A percentile compares a stretch with the other conserved stretches of the same genome.
Evolutionary conservation across 1,284 basidiomycete species (phyloP).

Genomic region (Ustilago vetiveriae): DNA sequence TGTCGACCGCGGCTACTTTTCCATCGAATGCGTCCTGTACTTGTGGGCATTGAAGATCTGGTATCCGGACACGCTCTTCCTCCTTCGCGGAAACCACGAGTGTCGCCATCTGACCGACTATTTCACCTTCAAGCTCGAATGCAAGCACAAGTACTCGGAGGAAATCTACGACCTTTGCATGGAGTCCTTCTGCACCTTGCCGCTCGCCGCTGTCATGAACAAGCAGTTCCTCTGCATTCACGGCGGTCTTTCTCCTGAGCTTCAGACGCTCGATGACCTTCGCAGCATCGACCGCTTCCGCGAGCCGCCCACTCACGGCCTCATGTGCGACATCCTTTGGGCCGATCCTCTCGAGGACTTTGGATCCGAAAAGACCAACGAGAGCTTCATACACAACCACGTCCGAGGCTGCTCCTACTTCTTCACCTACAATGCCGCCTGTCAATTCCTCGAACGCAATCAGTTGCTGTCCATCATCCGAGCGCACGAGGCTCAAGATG

Average conservation of each 20-base stretch:
- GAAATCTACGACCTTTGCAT: slow-evolving; percentile 67
- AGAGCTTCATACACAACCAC: slow-evolving; percentile 89
- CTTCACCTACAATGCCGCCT: slow-evolving; percentile 91
- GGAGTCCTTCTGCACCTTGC: slow-evolving; percentile 89
- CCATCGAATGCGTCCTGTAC: slow-evolving; percentile 67
- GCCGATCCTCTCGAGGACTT: slow-evolving; percentile 94
- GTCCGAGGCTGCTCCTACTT: slow-evolving; percentile 95
- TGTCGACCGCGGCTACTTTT: slow-evolving; percentile 66
- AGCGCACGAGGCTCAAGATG: slow-evolving; percentile 94
- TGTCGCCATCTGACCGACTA: slow-evolving; percentile 67
- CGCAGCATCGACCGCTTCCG: slow-evolving; percentile 91
- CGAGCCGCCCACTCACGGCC: slow-evolving; percentile 89
- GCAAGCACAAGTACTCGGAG: slow-evolving; percentile 67
- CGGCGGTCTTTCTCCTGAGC: slow-evolving; percentile 87
- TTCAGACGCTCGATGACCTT: slow-evolving; percentile 89
- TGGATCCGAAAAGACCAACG: slow-evolving; percentile 84
- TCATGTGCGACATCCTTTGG: slow-evolving; percentile 97
- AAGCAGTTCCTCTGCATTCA: slow-evolving; percentile 97
- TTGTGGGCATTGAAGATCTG: slow-evolving; percentile 67
- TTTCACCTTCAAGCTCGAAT: slow-evolving; percentile 67
- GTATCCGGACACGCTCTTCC: slow-evolving; percentile 66
- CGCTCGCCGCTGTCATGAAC: slow-evolving; percentile 93
- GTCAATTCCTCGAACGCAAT: slow-evolving; percentile 91
- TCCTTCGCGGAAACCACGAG: slow-evolving; percentile 67
- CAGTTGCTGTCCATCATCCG: slow-evolving; percentile 93